Evolutionary conservation across 2,329 filamentous ascomycete species (phyloP).

Genomic region (Didymella lethalis): DNA sequence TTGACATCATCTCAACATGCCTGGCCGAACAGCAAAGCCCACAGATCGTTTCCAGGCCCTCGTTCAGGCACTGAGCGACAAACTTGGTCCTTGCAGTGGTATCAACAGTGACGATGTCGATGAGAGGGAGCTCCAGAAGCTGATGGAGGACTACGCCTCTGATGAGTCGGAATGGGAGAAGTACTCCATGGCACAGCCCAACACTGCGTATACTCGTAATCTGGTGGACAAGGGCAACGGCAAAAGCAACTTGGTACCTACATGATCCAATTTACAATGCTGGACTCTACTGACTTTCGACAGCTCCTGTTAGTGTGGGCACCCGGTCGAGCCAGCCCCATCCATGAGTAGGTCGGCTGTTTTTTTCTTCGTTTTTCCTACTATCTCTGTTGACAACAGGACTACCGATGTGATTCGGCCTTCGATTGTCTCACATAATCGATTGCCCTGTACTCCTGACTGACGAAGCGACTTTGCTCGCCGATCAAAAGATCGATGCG

Average conservation of each 20-base stretch:
- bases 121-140: slow-evolving; percentile 70
- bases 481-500: slow-evolving; percentile 42
- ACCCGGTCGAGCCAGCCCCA: slow-evolving; percentile 80
- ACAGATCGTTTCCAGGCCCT: slow-evolving; percentile 68
- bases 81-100: slow-evolving; percentile 81
- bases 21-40: slow-evolving; percentile 29
- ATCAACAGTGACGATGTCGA: slow-evolving; percentile 84
- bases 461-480: slow-evolving; percentile 42
- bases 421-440: background rate
- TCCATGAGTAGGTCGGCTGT: slow-evolving; percentile 70
- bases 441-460: slow-evolving; percentile 34
- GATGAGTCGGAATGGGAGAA: slow-evolving; percentile 73
- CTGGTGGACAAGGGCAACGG: slow-evolving; percentile 90
- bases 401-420: slow-evolving; percentile 50
- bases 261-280: background rate
- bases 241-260: slow-evolving; percentile 72
- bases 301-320: slow-evolving; percentile 90
- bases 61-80: slow-evolving; percentile 74
- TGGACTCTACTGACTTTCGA: slow-evolving; percentile 16
- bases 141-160: slow-evolving; percentile 80
- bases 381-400: slow-evolving; percentile 24
- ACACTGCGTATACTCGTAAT: slow-evolving; percentile 81
- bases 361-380: slow-evolving; percentile 18
- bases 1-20: slow-evolving; percentile 28
- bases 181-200: slow-evolving; percentile 77